These are phyloP conservation scores for Ambrosia trifida DNA, from an alignment of 129 eudicot species.

Conservation along the genomic window DNA sequence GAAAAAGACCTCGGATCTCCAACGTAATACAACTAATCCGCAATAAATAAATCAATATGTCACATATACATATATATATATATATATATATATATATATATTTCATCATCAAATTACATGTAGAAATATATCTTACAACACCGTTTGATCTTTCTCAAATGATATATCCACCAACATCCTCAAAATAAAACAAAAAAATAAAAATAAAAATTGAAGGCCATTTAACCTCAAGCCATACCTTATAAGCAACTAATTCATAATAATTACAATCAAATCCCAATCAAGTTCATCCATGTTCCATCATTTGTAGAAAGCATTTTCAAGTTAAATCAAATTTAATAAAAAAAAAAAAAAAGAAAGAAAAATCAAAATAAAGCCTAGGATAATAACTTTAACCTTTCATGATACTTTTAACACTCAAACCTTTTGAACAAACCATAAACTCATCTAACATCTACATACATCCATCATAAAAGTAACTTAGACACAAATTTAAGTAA, in stretches of 20 bases:
- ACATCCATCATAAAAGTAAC: not conserved
- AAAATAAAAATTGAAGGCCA: not conserved
- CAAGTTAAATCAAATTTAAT: not conserved
- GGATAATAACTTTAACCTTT: not conserved
- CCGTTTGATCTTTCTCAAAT: not conserved
- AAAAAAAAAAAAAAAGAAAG: too few species aligned
- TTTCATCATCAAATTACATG: not conserved
- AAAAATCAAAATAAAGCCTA: not conserved
- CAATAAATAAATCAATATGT: not conserved
- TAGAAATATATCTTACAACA: not conserved
- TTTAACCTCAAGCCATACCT: not conserved
- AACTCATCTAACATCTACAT: not conserved
- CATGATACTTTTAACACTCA: not conserved
- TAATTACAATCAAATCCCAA: not conserved
- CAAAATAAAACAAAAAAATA: not conserved
- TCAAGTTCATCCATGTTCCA: slow-evolving; percentile 1
- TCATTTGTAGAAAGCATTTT: not conserved
- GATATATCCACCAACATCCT: slow-evolving; percentile 1
- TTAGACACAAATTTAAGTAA: not conserved
- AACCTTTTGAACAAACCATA: not conserved
- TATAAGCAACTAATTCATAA: slow-evolving; percentile 7
- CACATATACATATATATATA: slow-evolving; percentile 1
- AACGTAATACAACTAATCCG: not conserved
- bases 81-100: not conserved
- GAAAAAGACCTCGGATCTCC: not conserved